Percentiles rank a stretch among this genome's conserved stretches.
These are phyloP conservation scores for Rhizopogon hawkerae DNA, from an alignment of 1,284 basidiomycete genomes.

Conservation along the genomic window DNA sequence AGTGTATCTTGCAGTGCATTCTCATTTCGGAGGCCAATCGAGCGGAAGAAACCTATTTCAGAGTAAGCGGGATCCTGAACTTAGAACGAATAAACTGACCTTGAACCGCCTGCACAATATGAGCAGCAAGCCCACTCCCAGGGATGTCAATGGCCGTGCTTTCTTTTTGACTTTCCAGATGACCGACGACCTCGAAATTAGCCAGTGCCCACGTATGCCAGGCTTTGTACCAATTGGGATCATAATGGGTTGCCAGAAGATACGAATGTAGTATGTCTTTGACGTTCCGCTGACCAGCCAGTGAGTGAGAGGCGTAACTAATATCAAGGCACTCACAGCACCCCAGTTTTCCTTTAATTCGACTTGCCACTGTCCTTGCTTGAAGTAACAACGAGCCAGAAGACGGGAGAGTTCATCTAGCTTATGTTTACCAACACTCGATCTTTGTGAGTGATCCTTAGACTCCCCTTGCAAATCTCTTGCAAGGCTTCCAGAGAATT, in stretches of 20 bases:
- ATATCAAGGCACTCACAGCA: constrained; percentile 40
- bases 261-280: constrained; percentile 82
- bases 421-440: constrained; percentile 52
- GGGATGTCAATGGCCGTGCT: constrained; percentile 59
- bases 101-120: constrained; percentile 93
- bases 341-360: constrained; percentile 76
- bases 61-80: constrained; percentile 3
- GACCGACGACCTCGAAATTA: constrained; percentile 92
- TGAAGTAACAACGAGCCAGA: constrained; percentile 95
- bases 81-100: constrained; percentile 37
- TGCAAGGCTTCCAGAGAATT: constrained; percentile 74
- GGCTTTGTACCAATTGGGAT: constrained; percentile 95
- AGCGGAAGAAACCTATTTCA: constrained; percentile 82
- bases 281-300: constrained; percentile 53
- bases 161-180: constrained; percentile 64
- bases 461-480: constrained; percentile 66
- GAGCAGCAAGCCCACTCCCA: constrained; percentile 65
- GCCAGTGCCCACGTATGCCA: constrained; percentile 99
- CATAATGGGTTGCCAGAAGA: constrained; percentile 83
- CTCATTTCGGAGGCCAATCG: constrained; percentile 84
- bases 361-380: constrained; percentile 93
- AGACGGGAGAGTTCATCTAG: constrained; percentile 75
- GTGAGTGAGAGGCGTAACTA: constrained; percentile 10
- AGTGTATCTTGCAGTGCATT: constrained; percentile 95
- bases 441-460: constrained; percentile 36